phyloP scores from a whole-genome alignment of 2,329 filamentous ascomycete genomes.

The Pezicula rhizophila region DNA sequence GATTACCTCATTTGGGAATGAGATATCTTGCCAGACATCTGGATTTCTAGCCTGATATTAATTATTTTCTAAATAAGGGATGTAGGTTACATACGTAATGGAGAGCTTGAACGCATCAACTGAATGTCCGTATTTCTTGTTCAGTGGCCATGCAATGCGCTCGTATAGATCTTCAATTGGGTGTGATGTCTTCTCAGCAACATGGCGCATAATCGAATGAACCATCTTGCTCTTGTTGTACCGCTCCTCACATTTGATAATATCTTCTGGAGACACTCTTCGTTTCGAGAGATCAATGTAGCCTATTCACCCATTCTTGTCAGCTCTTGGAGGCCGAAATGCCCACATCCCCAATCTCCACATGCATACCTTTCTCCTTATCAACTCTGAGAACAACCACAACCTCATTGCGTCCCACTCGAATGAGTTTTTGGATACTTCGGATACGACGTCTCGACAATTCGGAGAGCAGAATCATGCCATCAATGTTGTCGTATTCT shows the following conservation, averaged over 20 bases:
- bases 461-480: conserved; percentile 98
- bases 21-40: conserved; percentile 90
- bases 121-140: conserved; percentile 94
- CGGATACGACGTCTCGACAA: conserved; percentile 96
- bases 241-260: conserved; percentile 95
- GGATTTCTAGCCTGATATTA: conserved; percentile 60
- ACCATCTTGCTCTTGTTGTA: conserved; percentile 99
- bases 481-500: conserved; percentile 99
- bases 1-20: conserved; percentile 79
- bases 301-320: conserved; percentile 38
- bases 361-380: conserved; percentile 81
- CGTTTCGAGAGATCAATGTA: conserved; percentile 99
- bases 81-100: conserved; percentile 67
- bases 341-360: conserved; percentile 4
- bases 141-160: conserved; percentile 91
- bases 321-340: conserved; percentile 4
- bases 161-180: conserved; percentile 96
- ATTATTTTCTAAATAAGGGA: conserved; percentile 9
- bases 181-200: conserved; percentile 90
- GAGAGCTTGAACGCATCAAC: conserved; percentile 98
- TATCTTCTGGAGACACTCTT: conserved; percentile 94
- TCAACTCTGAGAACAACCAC: conserved; percentile 98
- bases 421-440: conserved; percentile 98
- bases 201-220: conserved; percentile 97
- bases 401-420: conserved; percentile 95